These are phyloP conservation scores for Trapa bicornis DNA, from an alignment of 345 rosid species.

Conservation along the genomic window DNA sequence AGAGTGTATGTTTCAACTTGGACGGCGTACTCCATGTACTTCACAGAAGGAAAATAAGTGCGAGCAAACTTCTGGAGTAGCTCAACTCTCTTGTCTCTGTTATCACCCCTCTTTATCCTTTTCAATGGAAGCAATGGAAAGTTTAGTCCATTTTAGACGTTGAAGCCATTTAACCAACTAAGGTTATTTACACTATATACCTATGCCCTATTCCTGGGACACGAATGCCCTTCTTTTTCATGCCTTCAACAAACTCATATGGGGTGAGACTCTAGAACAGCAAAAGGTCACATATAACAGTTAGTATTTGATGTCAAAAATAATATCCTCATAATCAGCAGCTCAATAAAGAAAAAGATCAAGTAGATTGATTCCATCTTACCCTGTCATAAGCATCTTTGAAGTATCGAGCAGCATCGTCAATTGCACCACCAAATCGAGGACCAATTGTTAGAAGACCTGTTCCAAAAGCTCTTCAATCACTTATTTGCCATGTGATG, in stretches of 20 bases:
- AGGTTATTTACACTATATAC: no score
- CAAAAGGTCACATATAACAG: not conserved
- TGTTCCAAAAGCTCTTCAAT: conserved; percentile 23
- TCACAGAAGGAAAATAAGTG: conserved; percentile 78
- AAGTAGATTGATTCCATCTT: conserved; percentile 8
- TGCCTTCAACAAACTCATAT: conserved; percentile 81
- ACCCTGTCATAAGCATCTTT: conserved; percentile 93
- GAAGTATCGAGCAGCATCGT: conserved; percentile 93
- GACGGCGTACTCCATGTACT: conserved; percentile 86
- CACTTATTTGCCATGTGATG: not conserved
- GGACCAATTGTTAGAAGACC: conserved; percentile 97
- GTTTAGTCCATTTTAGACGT: not conserved
- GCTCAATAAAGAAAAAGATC: not conserved
- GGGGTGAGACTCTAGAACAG: conserved; percentile 66
- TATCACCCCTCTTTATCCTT: conserved; percentile 96
- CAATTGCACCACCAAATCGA: conserved; percentile 96
- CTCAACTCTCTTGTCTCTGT: conserved; percentile 88
- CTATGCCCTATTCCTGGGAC: conserved; percentile 21
- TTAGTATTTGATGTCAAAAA: not conserved
- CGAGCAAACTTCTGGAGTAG: conserved; percentile 69
- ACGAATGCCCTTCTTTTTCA: conserved; percentile 97
- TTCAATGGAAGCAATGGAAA: not conserved
- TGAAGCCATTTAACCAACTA: not conserved
- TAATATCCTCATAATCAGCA: not conserved
- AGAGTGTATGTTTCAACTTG: conserved; percentile 74